phyloP scores from a whole-genome alignment of 2,329 filamentous ascomycete species.

The Ceratocystis destructans region DNA sequence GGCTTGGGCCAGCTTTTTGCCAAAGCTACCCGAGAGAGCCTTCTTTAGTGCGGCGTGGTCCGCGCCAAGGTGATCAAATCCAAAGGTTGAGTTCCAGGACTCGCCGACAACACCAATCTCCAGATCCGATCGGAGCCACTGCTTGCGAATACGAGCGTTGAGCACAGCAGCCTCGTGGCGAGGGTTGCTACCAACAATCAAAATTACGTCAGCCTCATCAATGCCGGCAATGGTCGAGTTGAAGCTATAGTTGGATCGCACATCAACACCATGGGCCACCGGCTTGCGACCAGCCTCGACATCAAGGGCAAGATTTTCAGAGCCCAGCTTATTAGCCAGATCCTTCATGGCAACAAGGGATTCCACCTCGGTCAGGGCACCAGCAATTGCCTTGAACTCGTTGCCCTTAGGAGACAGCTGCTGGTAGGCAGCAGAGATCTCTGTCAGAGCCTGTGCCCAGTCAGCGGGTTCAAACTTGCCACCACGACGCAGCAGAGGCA shows the following conservation, averaged over 20 bases:
- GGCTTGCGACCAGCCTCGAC: conserved; percentile 72
- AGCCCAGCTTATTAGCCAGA: conserved; percentile 87
- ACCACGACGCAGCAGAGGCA: conserved; percentile 74
- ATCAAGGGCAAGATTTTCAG: conserved; percentile 88
- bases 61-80: conserved; percentile 77
- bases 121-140: conserved; percentile 90
- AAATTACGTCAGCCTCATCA: conserved; percentile 82
- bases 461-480: conserved; percentile 84
- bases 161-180: conserved; percentile 89
- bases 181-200: conserved; percentile 89
- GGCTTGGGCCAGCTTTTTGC: conserved; percentile 77
- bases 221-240: conserved; percentile 91
- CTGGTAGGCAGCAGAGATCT: conserved; percentile 70
- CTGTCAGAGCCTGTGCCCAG: conserved; percentile 88
- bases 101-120: conserved; percentile 87
- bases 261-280: conserved; percentile 80
- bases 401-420: conserved; percentile 71
- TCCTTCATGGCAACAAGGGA: conserved; percentile 95
- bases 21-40: conserved; percentile 72
- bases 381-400: conserved; percentile 91
- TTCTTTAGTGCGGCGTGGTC: conserved; percentile 71
- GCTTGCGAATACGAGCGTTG: conserved; percentile 93
- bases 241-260: conserved; percentile 90
- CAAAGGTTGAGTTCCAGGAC: conserved; percentile 85
- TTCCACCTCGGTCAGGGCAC: conserved; percentile 82